phyloP scores from a whole-genome alignment of 345 rosid species.

The Aquilaria sinensis region DNA sequence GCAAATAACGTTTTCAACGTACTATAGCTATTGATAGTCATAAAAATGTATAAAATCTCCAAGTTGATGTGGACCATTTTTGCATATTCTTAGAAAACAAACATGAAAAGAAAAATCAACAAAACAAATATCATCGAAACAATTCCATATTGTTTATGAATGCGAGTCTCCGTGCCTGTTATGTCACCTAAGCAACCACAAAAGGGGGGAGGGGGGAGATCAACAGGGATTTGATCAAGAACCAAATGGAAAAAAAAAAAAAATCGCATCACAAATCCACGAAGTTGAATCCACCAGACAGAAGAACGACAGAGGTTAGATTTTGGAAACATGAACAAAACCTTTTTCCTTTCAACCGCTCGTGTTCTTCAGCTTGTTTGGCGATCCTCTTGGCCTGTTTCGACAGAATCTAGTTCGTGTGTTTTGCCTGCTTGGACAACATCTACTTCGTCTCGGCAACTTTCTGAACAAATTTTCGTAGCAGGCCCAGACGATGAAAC shows the following conservation, averaged over 20 bases:
- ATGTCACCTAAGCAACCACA: constrained; percentile 55
- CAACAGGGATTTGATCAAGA: too few species aligned
- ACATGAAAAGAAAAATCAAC: too few species aligned
- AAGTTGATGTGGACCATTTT: too few species aligned
- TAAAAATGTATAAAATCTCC: too few species aligned
- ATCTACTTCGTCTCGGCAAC: constrained; percentile 78
- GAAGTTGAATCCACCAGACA: background rate
- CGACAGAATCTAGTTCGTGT: constrained; percentile 74
- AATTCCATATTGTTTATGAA: too few species aligned
- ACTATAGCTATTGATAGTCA: too few species aligned
- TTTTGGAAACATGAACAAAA: background rate
- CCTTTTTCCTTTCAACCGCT: constrained; percentile 87
- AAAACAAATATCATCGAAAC: too few species aligned
- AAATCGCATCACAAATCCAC: background rate
- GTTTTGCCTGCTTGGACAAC: constrained; percentile 69
- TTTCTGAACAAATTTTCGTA: constrained; percentile 40
- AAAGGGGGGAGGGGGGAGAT: constrained; percentile 1
- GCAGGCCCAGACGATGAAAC: constrained; percentile 16
- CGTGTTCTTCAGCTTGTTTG: constrained; percentile 92
- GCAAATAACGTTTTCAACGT: too few species aligned
- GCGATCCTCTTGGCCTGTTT: constrained; percentile 93
- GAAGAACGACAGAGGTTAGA: background rate
- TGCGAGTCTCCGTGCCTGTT: constrained; percentile 53
- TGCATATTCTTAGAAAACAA: too few species aligned
- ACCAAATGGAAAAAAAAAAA: constrained; percentile 5